Conservation (phyloP, 169 alveolate species). For the Babesia caballi region DNA sequence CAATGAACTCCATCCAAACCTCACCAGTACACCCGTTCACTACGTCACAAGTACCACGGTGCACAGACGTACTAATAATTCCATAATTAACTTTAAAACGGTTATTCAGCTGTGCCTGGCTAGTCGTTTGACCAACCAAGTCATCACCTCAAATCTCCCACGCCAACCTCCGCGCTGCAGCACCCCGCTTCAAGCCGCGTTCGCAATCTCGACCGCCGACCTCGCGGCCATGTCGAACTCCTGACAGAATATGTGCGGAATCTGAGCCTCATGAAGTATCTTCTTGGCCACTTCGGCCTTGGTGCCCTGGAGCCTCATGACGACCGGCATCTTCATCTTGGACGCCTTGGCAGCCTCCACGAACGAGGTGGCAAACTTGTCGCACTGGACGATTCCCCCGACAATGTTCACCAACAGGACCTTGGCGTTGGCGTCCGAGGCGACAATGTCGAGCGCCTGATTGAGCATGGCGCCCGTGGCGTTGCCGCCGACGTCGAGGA, state of each 20-base stretch:
- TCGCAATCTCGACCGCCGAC: conserved; percentile 85
- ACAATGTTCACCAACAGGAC: conserved; percentile 91
- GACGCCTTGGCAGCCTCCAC: conserved; percentile 83
- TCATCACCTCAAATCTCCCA: too few species aligned
- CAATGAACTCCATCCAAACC: too few species aligned
- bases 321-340: conserved; percentile 86
- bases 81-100: too few species aligned
- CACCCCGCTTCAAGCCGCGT: conserved; percentile 42
- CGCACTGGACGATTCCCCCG: conserved; percentile 95
- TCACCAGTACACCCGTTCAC: too few species aligned
- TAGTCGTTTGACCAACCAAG: too few species aligned
- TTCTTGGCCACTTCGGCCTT: conserved; percentile 87
- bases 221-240: conserved; percentile 89
- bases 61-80: too few species aligned
- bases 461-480: conserved; percentile 88
- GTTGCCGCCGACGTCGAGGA: conserved; percentile 96
- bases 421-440: conserved; percentile 84
- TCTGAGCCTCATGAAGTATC: conserved; percentile 79
- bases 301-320: conserved; percentile 92
- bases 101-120: too few species aligned
- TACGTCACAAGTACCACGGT: too few species aligned
- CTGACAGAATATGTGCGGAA: conserved; percentile 78
- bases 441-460: conserved; percentile 87
- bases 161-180: too few species aligned
- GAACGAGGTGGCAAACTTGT: conserved; percentile 86